phyloP scores from a whole-genome alignment of 2,329 filamentous ascomycete species.

The Alternaria alternata region DNA sequence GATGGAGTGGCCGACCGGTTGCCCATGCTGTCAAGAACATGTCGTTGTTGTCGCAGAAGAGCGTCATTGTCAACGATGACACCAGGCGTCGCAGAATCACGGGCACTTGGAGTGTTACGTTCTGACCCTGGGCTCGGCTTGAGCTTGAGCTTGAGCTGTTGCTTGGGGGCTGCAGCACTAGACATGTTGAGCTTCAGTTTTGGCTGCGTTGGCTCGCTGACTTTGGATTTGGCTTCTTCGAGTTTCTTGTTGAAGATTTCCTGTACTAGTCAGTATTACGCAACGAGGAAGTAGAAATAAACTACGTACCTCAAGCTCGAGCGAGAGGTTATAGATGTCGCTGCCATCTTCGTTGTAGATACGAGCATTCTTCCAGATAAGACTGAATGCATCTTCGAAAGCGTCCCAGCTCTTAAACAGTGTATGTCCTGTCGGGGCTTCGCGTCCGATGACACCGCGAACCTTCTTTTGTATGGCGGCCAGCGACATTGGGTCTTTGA shows the following conservation, averaged over 20 bases:
- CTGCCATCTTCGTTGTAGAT: conserved; percentile 93
- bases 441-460: conserved; percentile 74
- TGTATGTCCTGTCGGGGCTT: conserved; percentile 65
- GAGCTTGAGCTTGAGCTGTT: conserved; percentile 70
- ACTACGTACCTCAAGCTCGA: conserved; percentile 75
- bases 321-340: conserved; percentile 78
- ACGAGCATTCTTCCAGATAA: conserved; percentile 87
- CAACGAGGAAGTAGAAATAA: background rate
- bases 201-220: conserved; percentile 75
- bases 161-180: conserved; percentile 37
- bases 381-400: conserved; percentile 79
- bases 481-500: conserved; percentile 81
- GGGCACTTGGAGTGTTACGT: conserved; percentile 51
- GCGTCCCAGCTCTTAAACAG: conserved; percentile 84
- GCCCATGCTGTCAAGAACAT: conserved; percentile 59
- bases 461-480: conserved; percentile 79
- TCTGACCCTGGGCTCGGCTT: conserved; percentile 52
- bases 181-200: conserved; percentile 83
- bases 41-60: conserved; percentile 60
- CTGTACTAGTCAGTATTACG: conserved; percentile 55
- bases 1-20: conserved; percentile 38
- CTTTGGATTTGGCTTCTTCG: conserved; percentile 74
- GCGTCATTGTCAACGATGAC: conserved; percentile 64
- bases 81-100: conserved; percentile 55
- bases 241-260: conserved; percentile 73